phyloP scores from a whole-genome alignment of 2,329 filamentous ascomycete species.

The Rugonectria rugulosa region DNA sequence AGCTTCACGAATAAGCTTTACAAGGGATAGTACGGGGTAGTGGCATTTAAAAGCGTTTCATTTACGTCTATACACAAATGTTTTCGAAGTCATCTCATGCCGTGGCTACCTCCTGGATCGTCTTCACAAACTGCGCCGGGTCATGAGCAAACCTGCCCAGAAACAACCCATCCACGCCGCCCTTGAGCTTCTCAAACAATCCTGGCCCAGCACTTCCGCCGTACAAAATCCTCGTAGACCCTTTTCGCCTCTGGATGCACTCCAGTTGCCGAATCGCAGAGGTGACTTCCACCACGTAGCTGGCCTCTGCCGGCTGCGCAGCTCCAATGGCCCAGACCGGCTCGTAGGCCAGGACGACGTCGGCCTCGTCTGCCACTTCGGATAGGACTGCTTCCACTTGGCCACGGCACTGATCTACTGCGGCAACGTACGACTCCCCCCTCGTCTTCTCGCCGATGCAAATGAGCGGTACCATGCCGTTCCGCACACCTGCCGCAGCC shows the following conservation, averaged over 20 bases:
- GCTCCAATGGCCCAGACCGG: constrained; percentile 90
- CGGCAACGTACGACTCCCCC: constrained; percentile 58
- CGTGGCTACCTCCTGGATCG: constrained; percentile 73
- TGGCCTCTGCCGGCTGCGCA: constrained; percentile 71
- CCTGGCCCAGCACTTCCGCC: constrained; percentile 85
- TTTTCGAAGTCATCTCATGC: constrained; percentile 35
- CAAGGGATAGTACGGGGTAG: too few species aligned
- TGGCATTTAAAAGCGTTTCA: not conserved
- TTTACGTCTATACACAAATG: not conserved
- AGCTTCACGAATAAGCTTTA: too few species aligned
- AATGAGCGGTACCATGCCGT: constrained; percentile 78
- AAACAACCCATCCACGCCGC: constrained; percentile 81
- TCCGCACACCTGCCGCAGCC: constrained; percentile 70
- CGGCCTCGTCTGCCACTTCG: constrained; percentile 66
- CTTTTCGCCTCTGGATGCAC: constrained; percentile 58
- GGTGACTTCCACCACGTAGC: constrained; percentile 77
- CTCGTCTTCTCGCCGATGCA: constrained; percentile 77
- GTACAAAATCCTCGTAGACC: constrained; percentile 75
- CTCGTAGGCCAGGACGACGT: constrained; percentile 84
- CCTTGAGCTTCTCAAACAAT: constrained; percentile 71
- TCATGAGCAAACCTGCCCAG: constrained; percentile 84
- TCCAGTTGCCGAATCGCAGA: constrained; percentile 65
- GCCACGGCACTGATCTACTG: constrained; percentile 69
- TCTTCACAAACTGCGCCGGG: constrained; percentile 72
- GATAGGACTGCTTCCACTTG: constrained; percentile 72